Base-by-base conservation (phyloP, 2,329 filamentous ascomycete species). In the Shiraia sp. region DNA sequence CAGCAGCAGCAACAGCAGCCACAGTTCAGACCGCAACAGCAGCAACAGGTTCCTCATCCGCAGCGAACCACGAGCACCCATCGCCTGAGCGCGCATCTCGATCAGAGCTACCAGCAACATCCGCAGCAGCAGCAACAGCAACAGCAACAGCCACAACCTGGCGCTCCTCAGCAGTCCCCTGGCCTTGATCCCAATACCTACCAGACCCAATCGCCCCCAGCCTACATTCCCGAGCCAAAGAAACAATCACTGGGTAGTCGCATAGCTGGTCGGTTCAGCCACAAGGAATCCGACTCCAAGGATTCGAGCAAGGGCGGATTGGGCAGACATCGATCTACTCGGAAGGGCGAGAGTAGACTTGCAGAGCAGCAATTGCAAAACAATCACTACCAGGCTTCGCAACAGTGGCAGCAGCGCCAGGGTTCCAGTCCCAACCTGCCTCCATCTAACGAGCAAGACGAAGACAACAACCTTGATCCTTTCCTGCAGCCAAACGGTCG, bases 391-490 rank as follows among this genome's bases (percentile, higher is more conserved):
- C 61, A 61, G 19, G 42, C 56, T 0, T 35, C 41, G 32, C 61
- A 56, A 49, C 61, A 61, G 49, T 62, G 57, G 49, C 50, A 51
- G 26, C 57, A 58, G 30, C 51, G 54, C 27, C 53, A 58, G 38
- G 60, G 56, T 6, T 69, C 66, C 25, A 65, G 57, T 36, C 49
- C 59, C 24, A 59, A 67, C 50, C 54, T 71, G 40, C 58, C 66
- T 42, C 43, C 65, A 15, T 66, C 66, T 4, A 49, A 55, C 47
- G 68, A 71, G 55, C 64, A 67, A 42, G 63, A 70, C 60, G 68
- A 71, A 42, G 48, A 55, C 40, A 54, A 68, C 40, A 54, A 68
- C 40, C 57, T 69, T 17, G 67, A 71, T 34, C 67, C 67, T 1
- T 70, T 67, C 35, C 59, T 71, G 17, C 66, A 69, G 53, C 62